These are phyloP conservation scores for Paradendryphiella salina DNA, from an alignment of 2,329 filamentous ascomycete species.

Conservation along the genomic window DNA sequence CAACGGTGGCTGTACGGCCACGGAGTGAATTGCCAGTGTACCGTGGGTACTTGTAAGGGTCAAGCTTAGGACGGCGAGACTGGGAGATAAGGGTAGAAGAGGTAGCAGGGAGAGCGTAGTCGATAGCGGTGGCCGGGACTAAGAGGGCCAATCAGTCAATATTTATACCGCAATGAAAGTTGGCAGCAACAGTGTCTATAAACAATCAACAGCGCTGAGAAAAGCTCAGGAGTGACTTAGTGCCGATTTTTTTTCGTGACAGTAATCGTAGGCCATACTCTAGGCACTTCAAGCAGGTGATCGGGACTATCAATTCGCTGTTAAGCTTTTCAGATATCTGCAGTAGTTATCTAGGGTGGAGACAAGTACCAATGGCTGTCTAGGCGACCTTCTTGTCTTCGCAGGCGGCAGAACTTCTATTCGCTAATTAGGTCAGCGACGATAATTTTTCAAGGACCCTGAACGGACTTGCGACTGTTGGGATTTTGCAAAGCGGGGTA, in stretches of 20 bases:
- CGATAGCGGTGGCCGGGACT: constrained; percentile 8
- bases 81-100: background rate
- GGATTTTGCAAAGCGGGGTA: too few species aligned
- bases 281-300: background rate
- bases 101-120: background rate
- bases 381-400: too few species aligned
- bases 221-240: background rate
- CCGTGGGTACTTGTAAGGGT: background rate
- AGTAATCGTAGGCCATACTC: constrained; percentile 5
- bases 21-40: too few species aligned
- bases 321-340: background rate
- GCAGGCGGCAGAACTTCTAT: too few species aligned
- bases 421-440: too few species aligned
- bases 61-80: background rate
- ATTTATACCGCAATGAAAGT: too few species aligned
- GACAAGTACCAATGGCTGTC: too few species aligned
- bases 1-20: background rate
- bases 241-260: constrained; percentile 9
- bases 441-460: too few species aligned
- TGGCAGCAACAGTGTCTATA: background rate
- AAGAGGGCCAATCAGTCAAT: background rate
- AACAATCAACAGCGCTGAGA: background rate
- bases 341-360: constrained; percentile 3
- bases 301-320: too few species aligned
- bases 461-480: too few species aligned